phyloP scores from a whole-genome alignment of 768 basidiomycete species.

The Plicaturopsis crispa region DNA sequence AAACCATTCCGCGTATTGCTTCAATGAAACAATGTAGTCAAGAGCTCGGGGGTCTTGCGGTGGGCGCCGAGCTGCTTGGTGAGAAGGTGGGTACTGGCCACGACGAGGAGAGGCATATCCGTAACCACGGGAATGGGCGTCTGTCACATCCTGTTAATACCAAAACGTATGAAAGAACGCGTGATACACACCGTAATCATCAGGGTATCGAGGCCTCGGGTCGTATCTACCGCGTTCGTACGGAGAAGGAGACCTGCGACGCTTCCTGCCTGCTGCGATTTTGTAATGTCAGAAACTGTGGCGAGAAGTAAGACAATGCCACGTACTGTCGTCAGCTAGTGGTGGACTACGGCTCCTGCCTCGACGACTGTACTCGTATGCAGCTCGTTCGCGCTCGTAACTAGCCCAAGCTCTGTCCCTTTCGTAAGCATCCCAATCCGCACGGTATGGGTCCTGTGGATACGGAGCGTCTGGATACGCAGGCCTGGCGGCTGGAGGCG shows the following conservation, averaged over 20 bases:
- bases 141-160: constrained; percentile 23
- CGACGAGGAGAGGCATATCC: constrained; percentile 63
- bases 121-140: constrained; percentile 58
- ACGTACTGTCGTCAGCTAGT: constrained; percentile 58
- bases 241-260: constrained; percentile 73
- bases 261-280: constrained; percentile 53
- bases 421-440: constrained; percentile 67
- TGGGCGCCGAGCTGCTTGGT: constrained; percentile 41
- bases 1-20: constrained; percentile 88
- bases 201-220: constrained; percentile 72
- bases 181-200: constrained; percentile 64
- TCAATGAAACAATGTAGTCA: constrained; percentile 74
- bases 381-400: constrained; percentile 63
- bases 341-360: constrained; percentile 74
- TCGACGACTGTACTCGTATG: constrained; percentile 62
- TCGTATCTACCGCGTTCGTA: constrained; percentile 82
- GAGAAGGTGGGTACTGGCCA: constrained; percentile 41
- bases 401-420: constrained; percentile 59
- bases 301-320: neutral
- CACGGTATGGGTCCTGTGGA: constrained; percentile 45
- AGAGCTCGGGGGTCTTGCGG: constrained; percentile 77
- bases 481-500: constrained; percentile 50
- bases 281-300: neutral
- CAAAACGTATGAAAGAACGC: neutral
- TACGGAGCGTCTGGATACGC: too few relatives aligned